These are phyloP conservation scores for Pogostemon cablin DNA, from an alignment of 257 asterid species.

Conservation along the genomic window DNA sequence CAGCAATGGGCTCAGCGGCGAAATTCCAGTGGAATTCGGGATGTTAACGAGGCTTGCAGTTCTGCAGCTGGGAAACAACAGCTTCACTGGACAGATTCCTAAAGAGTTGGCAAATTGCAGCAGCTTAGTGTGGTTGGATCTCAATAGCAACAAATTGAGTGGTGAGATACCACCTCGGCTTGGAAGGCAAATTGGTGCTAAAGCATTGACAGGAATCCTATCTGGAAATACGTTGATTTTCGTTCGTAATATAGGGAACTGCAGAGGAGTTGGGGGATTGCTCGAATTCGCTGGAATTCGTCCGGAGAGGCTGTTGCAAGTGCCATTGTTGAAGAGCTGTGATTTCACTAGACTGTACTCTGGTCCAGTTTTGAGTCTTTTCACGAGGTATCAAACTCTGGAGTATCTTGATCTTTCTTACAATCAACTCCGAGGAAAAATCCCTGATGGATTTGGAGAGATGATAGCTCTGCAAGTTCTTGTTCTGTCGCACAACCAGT, in stretches of 20 bases:
- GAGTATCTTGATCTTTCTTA: slow-evolving; percentile 94
- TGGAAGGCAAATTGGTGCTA: slow-evolving; percentile 80
- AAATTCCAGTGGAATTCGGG: slow-evolving; percentile 70
- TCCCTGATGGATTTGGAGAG: slow-evolving; percentile 84
- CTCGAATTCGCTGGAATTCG: slow-evolving; percentile 88
- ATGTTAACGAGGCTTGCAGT: slow-evolving; percentile 71
- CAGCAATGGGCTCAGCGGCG: slow-evolving; percentile 72
- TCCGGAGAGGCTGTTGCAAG: slow-evolving; percentile 74
- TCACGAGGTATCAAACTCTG: slow-evolving; percentile 77
- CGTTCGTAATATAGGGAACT: slow-evolving; percentile 83
- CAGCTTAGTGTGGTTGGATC: slow-evolving; percentile 85
- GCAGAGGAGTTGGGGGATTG: slow-evolving; percentile 93
- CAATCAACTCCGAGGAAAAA: slow-evolving; percentile 80
- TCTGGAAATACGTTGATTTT: slow-evolving; percentile 88
- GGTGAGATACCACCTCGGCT: slow-evolving; percentile 91
- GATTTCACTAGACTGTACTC: slow-evolving; percentile 84
- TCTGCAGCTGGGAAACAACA: slow-evolving; percentile 81
- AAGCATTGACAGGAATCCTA: slow-evolving; percentile 76
- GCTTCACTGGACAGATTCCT: slow-evolving; percentile 77
- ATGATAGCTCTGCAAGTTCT: slow-evolving; percentile 93
- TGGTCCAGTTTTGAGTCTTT: slow-evolving; percentile 81
- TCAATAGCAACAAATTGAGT: slow-evolving; percentile 66
- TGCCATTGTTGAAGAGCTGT: slow-evolving; percentile 78
- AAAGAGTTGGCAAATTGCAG: slow-evolving; percentile 69
- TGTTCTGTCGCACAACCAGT: slow-evolving; percentile 73